Conservation (phyloP, 768 basidiomycete genomes). For the Hygrophorus russula region DNA sequence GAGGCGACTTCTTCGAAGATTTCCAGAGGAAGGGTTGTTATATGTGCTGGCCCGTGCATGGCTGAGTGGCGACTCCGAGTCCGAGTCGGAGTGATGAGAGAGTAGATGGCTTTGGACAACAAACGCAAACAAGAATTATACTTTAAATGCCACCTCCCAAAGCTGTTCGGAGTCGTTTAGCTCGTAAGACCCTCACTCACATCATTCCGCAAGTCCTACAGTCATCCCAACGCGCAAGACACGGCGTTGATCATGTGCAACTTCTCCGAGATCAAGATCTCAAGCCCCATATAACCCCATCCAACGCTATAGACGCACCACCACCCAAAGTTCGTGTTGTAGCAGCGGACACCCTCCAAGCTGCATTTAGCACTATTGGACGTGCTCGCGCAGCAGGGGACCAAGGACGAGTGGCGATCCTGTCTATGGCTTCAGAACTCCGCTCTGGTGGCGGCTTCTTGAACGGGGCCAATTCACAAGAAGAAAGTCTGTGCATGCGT, state of each 20-base stretch:
- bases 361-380: constrained; percentile 5
- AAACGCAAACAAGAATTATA: too few relatives aligned
- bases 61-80: too few relatives aligned
- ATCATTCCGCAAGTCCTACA: constrained; percentile 11
- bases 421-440: constrained; percentile 13
- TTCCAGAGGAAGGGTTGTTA: constrained; percentile 28
- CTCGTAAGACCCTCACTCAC: constrained; percentile 10
- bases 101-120: too few relatives aligned
- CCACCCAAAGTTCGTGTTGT: constrained; percentile 9
- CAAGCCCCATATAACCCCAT: background rate
- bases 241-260: constrained; percentile 7
- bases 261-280: constrained; percentile 7
- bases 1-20: constrained; percentile 35
- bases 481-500: constrained; percentile 14
- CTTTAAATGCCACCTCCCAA: background rate
- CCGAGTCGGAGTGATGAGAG: too few relatives aligned
- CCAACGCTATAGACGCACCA: background rate
- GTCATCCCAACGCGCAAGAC: constrained; percentile 9
- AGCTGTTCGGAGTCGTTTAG: constrained; percentile 9
- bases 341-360: constrained; percentile 12
- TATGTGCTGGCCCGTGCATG: background rate
- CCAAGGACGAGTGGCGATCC: constrained; percentile 7
- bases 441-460: constrained; percentile 14
- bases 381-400: constrained; percentile 1
- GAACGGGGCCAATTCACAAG: constrained; percentile 11